Percentiles rank a stretch among this genome's conserved stretches.
phyloP scores from a whole-genome alignment of 495 filamentous ascomycete species.

The Chaetomium tenue region DNA sequence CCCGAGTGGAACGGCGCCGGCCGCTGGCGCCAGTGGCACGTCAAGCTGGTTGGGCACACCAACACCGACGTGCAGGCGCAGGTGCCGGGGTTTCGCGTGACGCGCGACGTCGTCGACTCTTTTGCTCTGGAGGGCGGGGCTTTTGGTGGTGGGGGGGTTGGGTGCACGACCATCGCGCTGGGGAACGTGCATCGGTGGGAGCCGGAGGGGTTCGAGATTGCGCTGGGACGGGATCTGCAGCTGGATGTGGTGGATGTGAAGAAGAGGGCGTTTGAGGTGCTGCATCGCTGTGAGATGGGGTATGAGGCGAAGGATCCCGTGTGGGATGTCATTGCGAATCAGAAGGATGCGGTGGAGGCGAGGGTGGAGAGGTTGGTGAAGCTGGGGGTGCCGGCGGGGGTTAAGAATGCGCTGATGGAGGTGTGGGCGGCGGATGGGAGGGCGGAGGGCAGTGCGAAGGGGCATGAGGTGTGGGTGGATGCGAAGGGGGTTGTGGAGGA shows the following conservation, averaged over 20 bases:
- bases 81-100: constrained; percentile 16
- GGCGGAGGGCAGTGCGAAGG: constrained; percentile 19
- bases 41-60: constrained; percentile 28
- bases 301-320: constrained; percentile 44
- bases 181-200: constrained; percentile 23
- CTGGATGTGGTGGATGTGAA: constrained; percentile 37
- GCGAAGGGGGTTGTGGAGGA: background rate
- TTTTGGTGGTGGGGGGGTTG: background rate
- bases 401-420: constrained; percentile 47
- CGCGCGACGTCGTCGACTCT: too few species aligned
- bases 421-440: constrained; percentile 44
- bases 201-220: constrained; percentile 31
- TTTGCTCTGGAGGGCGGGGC: background rate
- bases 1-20: constrained; percentile 26
- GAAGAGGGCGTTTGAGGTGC: constrained; percentile 32
- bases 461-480: constrained; percentile 25
- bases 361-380: constrained; percentile 37
- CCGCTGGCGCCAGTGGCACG: constrained; percentile 24
- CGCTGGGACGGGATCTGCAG: constrained; percentile 38
- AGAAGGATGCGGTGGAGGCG: constrained; percentile 23
- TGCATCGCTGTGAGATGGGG: constrained; percentile 45
- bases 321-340: constrained; percentile 36
- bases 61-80: constrained; percentile 8
- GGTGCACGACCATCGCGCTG: constrained; percentile 18
- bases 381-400: constrained; percentile 34